Evolutionary conservation across 2,329 filamentous ascomycete genomes (phyloP), one percentile per base, ranked within the genome.

Genomic region (Ophidiomyces ophidiicola): DNA sequence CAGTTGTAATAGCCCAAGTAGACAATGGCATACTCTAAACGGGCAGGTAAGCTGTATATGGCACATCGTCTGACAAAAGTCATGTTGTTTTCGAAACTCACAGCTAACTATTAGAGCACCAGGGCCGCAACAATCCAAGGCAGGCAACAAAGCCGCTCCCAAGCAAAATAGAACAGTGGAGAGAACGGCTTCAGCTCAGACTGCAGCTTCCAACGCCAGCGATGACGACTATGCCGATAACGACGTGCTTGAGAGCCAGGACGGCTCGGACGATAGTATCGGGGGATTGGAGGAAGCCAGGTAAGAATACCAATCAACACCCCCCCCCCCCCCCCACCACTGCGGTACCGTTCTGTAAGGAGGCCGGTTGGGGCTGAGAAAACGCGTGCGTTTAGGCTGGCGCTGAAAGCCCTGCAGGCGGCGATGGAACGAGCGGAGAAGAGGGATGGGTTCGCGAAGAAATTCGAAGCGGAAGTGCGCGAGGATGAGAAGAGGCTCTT

Each of bases 361-460:
- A 7, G 24, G 24, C n/a, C 7, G 24, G 24, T 7, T 26, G 24
- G 24, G n/a, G n/a, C 7, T 26, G 24, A 26, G 24, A 7, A 7
- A n/a, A 26, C 24, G 24, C 7, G 24, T 26, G 6, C 29, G 20
- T 31, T 8, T 36, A 48, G 46, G 14, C 25, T 37, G 6, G 45
- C 46, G 10, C 32, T 49, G 34, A 42, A 35, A 23, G 44, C 43
- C 6, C 33, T 49, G 32, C 45, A 49, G 29, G 21, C 28, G 6
- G 41, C 39, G 6, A 45, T 49, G 34, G 35, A 39, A 19, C 41
- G 41, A 12, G 37, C 36, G 24, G 41, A 46, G 26, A 48, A 43
- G 30, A 48, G 40, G 19, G 46, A 48, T 36, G 40, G 37, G 20
- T 48, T 45, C 24, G 41, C 38, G 8, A 46, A 43, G 10, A 41